Conservation (phyloP, 164 flowering plant genomes). For the Vitis rotundifolia region DNA sequence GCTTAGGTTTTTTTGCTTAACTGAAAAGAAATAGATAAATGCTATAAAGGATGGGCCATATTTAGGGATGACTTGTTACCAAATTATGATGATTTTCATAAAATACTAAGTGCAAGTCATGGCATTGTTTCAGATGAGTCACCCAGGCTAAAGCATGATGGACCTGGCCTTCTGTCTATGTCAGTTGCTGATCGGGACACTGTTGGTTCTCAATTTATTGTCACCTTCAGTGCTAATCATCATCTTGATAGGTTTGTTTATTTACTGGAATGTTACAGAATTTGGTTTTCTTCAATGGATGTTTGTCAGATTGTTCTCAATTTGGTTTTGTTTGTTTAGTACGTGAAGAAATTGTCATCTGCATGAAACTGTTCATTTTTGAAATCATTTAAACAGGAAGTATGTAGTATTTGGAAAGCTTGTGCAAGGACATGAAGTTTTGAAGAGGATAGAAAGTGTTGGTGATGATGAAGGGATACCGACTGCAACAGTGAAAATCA, state of each 20-base stretch:
- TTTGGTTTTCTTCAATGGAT: conserved; percentile 1
- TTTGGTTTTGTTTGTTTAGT: conserved; percentile 4
- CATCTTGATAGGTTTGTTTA: conserved; percentile 82
- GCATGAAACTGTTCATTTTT: not conserved
- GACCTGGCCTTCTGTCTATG: conserved; percentile 87
- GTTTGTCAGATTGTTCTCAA: not conserved
- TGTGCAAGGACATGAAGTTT: conserved; percentile 67
- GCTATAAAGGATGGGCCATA: no score
- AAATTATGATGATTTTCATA: no score
- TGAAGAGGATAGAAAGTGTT: conserved; percentile 70
- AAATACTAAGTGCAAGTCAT: not conserved
- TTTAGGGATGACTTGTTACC: no score
- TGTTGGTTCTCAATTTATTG: conserved; percentile 79
- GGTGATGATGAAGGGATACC: conserved; percentile 80
- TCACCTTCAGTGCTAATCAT: conserved; percentile 73
- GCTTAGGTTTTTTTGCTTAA: no score
- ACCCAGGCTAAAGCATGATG: conserved; percentile 75
- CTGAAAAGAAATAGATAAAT: no score
- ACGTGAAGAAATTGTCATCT: not conserved
- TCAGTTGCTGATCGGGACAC: conserved; percentile 71
- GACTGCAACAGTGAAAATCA: conserved; percentile 71
- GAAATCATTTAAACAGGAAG: conserved; percentile 50
- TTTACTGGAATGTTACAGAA: not conserved
- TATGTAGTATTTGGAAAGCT: conserved; percentile 89
- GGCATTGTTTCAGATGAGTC: conserved; percentile 63